Evolutionary conservation across 805 yeast genomes (phyloP).

Genomic region (Myxozyma melibiosi): DNA sequence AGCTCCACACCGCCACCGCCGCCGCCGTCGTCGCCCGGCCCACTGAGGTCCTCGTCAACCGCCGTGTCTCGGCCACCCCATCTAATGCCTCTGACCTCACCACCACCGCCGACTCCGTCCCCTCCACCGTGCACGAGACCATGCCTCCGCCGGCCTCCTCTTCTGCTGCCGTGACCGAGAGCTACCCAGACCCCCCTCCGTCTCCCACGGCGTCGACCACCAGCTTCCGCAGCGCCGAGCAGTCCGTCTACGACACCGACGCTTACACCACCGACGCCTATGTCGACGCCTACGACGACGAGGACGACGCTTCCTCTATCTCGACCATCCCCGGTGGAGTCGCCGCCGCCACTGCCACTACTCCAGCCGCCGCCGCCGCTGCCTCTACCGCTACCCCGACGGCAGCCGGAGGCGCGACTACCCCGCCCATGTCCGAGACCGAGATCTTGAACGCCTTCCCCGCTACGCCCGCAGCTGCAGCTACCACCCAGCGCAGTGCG

Average conservation of each 20-base stretch:
- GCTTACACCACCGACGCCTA: conserved; percentile 18
- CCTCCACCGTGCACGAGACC: conserved; percentile 6
- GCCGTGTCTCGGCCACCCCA: conserved; percentile 27
- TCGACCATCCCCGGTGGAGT: conserved; percentile 19
- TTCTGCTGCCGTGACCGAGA: neutral
- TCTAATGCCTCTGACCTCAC: conserved; percentile 14
- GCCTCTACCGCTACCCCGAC: conserved; percentile 2
- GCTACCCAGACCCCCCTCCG: conserved; percentile 6
- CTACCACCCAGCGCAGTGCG: neutral
- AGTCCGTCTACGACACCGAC: conserved; percentile 13
- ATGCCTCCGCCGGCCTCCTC: conserved; percentile 20
- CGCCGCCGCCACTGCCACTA: conserved; percentile 11
- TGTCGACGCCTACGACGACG: conserved; percentile 16
- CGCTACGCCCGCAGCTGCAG: conserved; percentile 6
- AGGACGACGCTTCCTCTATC: conserved; percentile 12
- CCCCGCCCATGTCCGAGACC: neutral
- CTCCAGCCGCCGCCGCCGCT: conserved; percentile 10
- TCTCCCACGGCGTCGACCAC: conserved; percentile 30
- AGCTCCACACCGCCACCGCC: conserved; percentile 23
- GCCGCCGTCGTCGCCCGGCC: conserved; percentile 15
- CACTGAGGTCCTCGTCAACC: conserved; percentile 28
- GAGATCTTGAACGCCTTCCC: neutral
- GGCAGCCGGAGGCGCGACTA: neutral
- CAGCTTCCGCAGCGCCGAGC: conserved; percentile 21
- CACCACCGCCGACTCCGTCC: conserved; percentile 2